Evolutionary conservation across 495 filamentous ascomycete species (phyloP).

Genomic region (Filosporella fistucella): DNA sequence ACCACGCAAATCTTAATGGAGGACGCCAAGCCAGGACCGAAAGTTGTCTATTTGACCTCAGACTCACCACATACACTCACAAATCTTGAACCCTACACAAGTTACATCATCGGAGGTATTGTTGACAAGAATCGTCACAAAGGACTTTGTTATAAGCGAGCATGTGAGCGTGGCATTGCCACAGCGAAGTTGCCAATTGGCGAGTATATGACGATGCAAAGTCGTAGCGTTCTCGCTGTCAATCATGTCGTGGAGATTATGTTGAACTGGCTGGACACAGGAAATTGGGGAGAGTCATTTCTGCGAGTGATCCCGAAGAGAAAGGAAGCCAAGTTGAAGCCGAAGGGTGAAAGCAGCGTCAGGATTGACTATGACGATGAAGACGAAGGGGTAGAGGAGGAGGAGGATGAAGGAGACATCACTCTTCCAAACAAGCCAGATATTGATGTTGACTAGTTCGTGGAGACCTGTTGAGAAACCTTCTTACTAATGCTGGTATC

Average conservation of each 20-base stretch:
- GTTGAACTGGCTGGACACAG: slow-evolving; percentile 80
- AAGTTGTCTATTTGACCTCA: slow-evolving; percentile 78
- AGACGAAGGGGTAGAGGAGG: slow-evolving; percentile 5
- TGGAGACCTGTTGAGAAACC: no score
- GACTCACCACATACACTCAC: slow-evolving; percentile 80
- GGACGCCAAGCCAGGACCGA: neutral
- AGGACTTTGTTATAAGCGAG: slow-evolving; percentile 82
- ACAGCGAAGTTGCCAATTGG: slow-evolving; percentile 92
- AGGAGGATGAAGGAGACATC: slow-evolving; percentile 2
- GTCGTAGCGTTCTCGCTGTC: slow-evolving; percentile 76
- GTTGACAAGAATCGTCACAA: slow-evolving; percentile 97
- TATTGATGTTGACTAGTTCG: no score
- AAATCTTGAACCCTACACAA: slow-evolving; percentile 74
- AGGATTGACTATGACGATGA: slow-evolving; percentile 4
- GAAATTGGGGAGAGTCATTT: slow-evolving; percentile 89
- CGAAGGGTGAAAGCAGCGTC: slow-evolving; percentile 17
- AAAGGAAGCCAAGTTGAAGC: slow-evolving; percentile 64
- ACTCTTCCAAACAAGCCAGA: no score
- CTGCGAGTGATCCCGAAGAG: slow-evolving; percentile 78
- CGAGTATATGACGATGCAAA: slow-evolving; percentile 84
- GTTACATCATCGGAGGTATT: slow-evolving; percentile 89
- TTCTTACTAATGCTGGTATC: no score
- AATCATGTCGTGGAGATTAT: slow-evolving; percentile 98
- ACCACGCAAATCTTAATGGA: neutral
- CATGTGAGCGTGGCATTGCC: slow-evolving; percentile 65